Conservation (phyloP, 2,329 filamentous ascomycete species). For the Pyrenophora teres region DNA sequence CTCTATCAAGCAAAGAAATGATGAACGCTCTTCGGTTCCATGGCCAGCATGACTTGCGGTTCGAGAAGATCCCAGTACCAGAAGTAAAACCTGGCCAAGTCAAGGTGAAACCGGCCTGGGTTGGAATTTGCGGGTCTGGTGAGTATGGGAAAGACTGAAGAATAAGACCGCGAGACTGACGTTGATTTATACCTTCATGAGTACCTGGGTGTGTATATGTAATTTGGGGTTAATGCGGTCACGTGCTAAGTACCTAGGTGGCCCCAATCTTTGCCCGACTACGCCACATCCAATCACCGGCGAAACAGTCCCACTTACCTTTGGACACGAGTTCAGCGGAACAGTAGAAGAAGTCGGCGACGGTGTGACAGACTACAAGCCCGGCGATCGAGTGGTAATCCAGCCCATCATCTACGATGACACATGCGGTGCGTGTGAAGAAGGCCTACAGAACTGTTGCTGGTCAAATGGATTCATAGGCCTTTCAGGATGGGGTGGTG, state of each 20-base stretch:
- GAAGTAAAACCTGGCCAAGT: slow-evolving; percentile 49
- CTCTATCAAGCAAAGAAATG: slow-evolving; percentile 24
- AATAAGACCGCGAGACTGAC: slow-evolving; percentile 4
- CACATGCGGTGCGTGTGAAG: slow-evolving; percentile 57
- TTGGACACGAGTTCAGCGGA: slow-evolving; percentile 61
- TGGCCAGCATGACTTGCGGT: slow-evolving; percentile 51
- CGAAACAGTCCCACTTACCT: slow-evolving; percentile 57
- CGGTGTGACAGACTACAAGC: slow-evolving; percentile 54
- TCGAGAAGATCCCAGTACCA: slow-evolving; percentile 51
- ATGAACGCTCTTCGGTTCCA: slow-evolving; percentile 57
- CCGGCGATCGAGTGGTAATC: slow-evolving; percentile 56
- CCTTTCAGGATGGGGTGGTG: slow-evolving; percentile 58
- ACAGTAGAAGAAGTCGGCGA: slow-evolving; percentile 58
- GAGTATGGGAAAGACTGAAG: background rate
- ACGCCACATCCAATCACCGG: slow-evolving; percentile 61
- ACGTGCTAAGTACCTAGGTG: slow-evolving; percentile 34
- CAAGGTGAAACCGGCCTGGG: slow-evolving; percentile 50
- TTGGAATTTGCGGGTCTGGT: slow-evolving; percentile 52
- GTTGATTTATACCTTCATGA: slow-evolving; percentile 51
- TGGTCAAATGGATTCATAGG: slow-evolving; percentile 60
- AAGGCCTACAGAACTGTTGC: slow-evolving; percentile 60
- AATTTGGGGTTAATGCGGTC: slow-evolving; percentile 2
- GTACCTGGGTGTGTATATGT: slow-evolving; percentile 42
- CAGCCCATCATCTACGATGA: slow-evolving; percentile 62
- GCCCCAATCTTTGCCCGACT: slow-evolving; percentile 56